Percentiles rank a stretch among this genome's conserved stretches.
phyloP scores from a whole-genome alignment of 164 flowering plant species.

The Vitis labrusca region DNA sequence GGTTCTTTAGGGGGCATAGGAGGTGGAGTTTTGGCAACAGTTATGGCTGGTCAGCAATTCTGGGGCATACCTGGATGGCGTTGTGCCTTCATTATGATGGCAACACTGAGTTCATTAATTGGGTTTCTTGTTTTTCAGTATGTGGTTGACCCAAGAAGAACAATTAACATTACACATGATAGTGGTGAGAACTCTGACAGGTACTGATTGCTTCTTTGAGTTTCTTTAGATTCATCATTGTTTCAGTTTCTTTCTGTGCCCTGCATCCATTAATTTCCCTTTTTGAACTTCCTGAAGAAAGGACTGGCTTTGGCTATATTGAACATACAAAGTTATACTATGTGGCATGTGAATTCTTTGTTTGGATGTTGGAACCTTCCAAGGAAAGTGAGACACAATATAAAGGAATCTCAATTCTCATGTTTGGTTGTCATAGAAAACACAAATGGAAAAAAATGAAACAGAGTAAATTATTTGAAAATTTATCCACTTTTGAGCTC shows the following conservation, averaged over 20 bases:
- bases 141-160: constrained; percentile 79
- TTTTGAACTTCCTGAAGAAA: too few species aligned
- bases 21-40: constrained; percentile 86
- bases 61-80: constrained; percentile 91
- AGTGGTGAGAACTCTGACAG: constrained; percentile 36
- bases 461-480: too few species aligned
- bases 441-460: too few species aligned
- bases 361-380: too few species aligned
- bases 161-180: constrained; percentile 8
- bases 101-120: constrained; percentile 67
- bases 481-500: too few species aligned
- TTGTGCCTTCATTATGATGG: constrained; percentile 81
- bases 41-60: constrained; percentile 82
- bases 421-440: too few species aligned
- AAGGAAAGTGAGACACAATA: too few species aligned
- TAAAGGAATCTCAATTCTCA: too few species aligned
- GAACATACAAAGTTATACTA: too few species aligned
- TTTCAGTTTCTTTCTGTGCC: not conserved
- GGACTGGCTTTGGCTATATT: too few species aligned
- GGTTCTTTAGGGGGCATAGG: constrained; percentile 91
- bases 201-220: constrained; percentile 29
- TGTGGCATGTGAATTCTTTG: too few species aligned
- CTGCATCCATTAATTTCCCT: too few species aligned
- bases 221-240: constrained; percentile 1
- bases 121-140: constrained; percentile 73